These are phyloP conservation scores for Dendrobium officinale DNA, from an alignment of 106 monocot genomes.

Conservation along the genomic window DNA sequence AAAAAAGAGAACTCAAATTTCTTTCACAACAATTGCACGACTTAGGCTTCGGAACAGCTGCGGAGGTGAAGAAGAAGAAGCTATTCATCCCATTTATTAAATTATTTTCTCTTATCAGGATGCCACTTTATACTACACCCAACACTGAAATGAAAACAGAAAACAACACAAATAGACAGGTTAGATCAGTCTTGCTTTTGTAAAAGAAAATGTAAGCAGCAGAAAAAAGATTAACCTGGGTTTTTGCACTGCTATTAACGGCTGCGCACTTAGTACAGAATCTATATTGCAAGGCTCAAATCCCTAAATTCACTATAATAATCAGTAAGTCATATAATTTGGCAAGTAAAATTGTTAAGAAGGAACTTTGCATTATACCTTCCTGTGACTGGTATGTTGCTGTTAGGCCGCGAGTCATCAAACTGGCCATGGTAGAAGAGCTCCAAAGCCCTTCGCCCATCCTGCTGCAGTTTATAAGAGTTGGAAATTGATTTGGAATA, in stretches of 20 bases:
- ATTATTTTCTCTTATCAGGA: slow-evolving; percentile 15
- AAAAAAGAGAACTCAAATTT: no score
- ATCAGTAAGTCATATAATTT: not conserved
- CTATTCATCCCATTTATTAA: not conserved
- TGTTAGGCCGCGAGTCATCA: slow-evolving; percentile 86
- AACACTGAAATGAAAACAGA: slow-evolving; percentile 36
- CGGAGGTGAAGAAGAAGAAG: no score
- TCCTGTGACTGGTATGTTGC: slow-evolving; percentile 64
- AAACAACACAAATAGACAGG: not conserved
- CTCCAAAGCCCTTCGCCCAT: slow-evolving; percentile 87
- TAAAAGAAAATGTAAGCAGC: slow-evolving; percentile 1
- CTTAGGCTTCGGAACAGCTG: no score
- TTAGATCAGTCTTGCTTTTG: not conserved
- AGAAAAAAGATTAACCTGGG: slow-evolving; percentile 40
- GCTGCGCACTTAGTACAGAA: slow-evolving; percentile 76
- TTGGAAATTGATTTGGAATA: not conserved
- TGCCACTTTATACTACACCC: slow-evolving; percentile 98
- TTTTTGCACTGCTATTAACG: slow-evolving; percentile 41
- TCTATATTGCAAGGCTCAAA: slow-evolving; percentile 85
- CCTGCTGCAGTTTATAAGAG: slow-evolving; percentile 26
- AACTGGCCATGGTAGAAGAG: slow-evolving; percentile 95
- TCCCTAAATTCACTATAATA: slow-evolving; percentile 39
- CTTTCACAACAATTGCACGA: no score
- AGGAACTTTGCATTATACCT: slow-evolving; percentile 33
- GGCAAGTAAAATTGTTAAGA: not conserved